Evolutionary conservation across 805 yeast species (phyloP).

Genomic region (Saturnispora besseyi): DNA sequence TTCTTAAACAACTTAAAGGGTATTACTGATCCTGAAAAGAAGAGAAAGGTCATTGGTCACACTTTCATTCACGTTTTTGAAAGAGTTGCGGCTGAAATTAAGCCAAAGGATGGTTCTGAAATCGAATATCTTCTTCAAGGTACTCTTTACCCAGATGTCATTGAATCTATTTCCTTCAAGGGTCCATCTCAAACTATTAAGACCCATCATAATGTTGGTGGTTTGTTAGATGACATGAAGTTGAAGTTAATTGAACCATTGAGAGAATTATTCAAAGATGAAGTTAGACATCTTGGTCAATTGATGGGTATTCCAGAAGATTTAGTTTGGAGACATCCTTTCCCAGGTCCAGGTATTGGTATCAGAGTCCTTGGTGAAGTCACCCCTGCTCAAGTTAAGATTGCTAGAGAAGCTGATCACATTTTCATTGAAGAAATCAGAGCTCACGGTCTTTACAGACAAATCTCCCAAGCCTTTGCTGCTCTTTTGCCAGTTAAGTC

Average conservation of each 20-base stretch:
- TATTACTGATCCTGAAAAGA: constrained; percentile 96
- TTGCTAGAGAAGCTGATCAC: constrained; percentile 94
- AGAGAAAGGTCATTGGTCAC: constrained; percentile 97
- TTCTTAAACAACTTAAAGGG: constrained; percentile 83
- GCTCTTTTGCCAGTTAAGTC: constrained; percentile 94
- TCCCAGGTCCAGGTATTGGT: constrained; percentile 99
- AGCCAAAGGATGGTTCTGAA: constrained; percentile 82
- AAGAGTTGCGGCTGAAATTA: constrained; percentile 86
- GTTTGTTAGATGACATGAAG: constrained; percentile 95
- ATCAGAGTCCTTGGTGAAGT: constrained; percentile 97
- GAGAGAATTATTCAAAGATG: constrained; percentile 97
- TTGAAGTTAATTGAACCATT: constrained; percentile 96
- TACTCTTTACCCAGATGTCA: constrained; percentile 96
- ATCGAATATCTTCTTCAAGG: constrained; percentile 94
- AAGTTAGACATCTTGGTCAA: constrained; percentile 94
- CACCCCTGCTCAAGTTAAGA: constrained; percentile 83
- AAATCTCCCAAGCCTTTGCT: constrained; percentile 97
- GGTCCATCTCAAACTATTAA: constrained; percentile 99
- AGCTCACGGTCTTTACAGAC: constrained; percentile 82
- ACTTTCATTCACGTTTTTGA: constrained; percentile 96
- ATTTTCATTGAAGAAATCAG: constrained; percentile 95
- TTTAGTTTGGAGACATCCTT: constrained; percentile 99
- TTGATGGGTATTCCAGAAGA: constrained; percentile 92
- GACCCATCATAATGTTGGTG: constrained; percentile 99
- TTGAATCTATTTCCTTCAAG: constrained; percentile 96